A percentile compares a stretch with the other conserved stretches of the same genome.
phyloP scores from a whole-genome alignment of 1,139 yeast genomes.

The Blastobotrys malaysiensis region DNA sequence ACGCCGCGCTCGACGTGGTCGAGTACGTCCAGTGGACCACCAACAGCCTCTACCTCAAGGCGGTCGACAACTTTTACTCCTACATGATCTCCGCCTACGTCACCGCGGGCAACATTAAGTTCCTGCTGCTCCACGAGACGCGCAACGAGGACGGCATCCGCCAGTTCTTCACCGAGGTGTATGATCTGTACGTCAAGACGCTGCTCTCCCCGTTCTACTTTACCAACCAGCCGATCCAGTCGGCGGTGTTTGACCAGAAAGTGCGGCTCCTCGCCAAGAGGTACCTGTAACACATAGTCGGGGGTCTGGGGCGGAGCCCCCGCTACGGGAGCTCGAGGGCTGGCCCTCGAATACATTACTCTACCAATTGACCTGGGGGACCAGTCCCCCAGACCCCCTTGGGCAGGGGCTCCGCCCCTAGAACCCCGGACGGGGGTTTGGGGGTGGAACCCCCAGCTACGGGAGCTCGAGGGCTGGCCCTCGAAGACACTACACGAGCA shows the following conservation, averaged over 20 bases:
- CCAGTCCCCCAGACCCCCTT: no score
- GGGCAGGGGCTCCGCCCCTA: no score
- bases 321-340: no score
- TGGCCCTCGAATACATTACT: no score
- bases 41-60: constrained; percentile 60
- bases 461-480: no score
- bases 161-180: constrained; percentile 78
- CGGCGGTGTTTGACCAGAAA: constrained; percentile 70
- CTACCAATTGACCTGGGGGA: no score
- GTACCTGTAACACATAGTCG: constrained; percentile 60
- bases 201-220: constrained; percentile 81
- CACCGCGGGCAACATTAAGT: constrained; percentile 77
- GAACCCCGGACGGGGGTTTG: no score
- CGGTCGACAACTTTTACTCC: constrained; percentile 82
- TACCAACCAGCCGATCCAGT: constrained; percentile 66
- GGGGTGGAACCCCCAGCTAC: no score
- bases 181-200: constrained; percentile 83
- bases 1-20: constrained; percentile 80
- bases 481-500: no score
- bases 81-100: constrained; percentile 73
- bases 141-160: constrained; percentile 66
- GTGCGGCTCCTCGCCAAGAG: constrained; percentile 70
- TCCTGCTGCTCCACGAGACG: constrained; percentile 69
- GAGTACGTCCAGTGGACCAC: constrained; percentile 85
- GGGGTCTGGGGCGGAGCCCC: no score